phyloP scores from a whole-genome alignment of 2,329 filamentous ascomycete species.

The Claviceps quebecensis region DNA sequence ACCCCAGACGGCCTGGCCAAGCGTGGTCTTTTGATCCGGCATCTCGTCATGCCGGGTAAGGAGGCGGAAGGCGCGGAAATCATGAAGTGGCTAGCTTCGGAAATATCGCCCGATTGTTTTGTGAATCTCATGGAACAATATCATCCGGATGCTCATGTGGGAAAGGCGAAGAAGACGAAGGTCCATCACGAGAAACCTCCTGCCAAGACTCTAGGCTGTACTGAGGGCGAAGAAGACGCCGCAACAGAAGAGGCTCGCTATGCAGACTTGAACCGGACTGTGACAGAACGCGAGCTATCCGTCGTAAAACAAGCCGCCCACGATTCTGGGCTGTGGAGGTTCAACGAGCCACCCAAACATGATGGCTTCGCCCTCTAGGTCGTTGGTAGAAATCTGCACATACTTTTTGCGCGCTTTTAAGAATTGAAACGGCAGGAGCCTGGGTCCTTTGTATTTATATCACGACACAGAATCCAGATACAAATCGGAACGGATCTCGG shows the following conservation, averaged over 20 bases:
- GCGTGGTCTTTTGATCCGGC: conserved; percentile 59
- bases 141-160: conserved; percentile 66
- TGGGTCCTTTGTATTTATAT: not conserved
- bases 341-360: conserved; percentile 49
- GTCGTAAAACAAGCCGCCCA: conserved; percentile 53
- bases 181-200: conserved; percentile 8
- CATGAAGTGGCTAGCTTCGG: conserved; percentile 59
- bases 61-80: conserved; percentile 61
- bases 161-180: conserved; percentile 42
- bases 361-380: conserved; percentile 32
- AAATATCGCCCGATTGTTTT: conserved; percentile 62
- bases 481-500: not conserved
- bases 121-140: conserved; percentile 88
- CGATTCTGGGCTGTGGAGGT: conserved; percentile 62
- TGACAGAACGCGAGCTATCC: conserved; percentile 44
- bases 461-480: not conserved
- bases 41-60: conserved; percentile 74
- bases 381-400: not conserved
- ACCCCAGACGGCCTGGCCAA: conserved; percentile 70
- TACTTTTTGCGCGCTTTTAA: not conserved
- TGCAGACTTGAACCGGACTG: conserved; percentile 61
- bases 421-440: not conserved
- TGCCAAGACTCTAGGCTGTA: not conserved
- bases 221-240: conserved; percentile 21
- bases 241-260: conserved; percentile 41